phyloP scores from a whole-genome alignment of 148 eudicot genomes.

The Beta vulgaris region DNA sequence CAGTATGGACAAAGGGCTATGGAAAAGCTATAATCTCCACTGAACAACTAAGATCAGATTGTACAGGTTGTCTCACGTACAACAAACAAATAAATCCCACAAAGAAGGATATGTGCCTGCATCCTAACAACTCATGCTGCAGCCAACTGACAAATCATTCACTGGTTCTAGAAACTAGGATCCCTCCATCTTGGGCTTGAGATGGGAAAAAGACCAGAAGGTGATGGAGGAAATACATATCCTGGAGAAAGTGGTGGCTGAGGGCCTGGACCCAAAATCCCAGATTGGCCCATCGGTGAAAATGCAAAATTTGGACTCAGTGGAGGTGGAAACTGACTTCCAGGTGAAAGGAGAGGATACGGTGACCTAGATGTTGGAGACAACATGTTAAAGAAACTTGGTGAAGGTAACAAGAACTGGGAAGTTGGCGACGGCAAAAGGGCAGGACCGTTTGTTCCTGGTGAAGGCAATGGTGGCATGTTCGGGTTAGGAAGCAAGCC shows the following conservation, averaged over 20 bases:
- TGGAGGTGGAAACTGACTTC: conserved; percentile 67
- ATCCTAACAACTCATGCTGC: conserved; percentile 18
- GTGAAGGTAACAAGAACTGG: conserved; percentile 71
- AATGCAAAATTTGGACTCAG: conserved; percentile 72
- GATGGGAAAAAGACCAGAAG: conserved; percentile 67
- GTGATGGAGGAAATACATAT: conserved; percentile 59
- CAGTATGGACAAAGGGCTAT: conserved; percentile 27
- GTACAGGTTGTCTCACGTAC: conserved; percentile 20
- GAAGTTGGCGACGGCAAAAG: conserved; percentile 71
- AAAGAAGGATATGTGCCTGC: conserved; percentile 21
- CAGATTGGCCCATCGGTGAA: conserved; percentile 54
- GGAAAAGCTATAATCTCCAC: conserved; percentile 17
- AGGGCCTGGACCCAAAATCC: conserved; percentile 73
- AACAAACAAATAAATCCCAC: conserved; percentile 24
- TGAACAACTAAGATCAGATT: conserved; percentile 27
- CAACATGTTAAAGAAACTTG: conserved; percentile 55
- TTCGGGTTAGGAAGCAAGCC: conserved; percentile 53
- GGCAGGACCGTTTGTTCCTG: conserved; percentile 44
- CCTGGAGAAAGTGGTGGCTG: conserved; percentile 79
- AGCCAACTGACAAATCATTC: conserved; percentile 16
- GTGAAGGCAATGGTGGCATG: conserved; percentile 53
- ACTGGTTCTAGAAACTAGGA: conserved; percentile 29
- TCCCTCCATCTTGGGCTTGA: conserved; percentile 90
- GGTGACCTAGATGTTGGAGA: conserved; percentile 77
- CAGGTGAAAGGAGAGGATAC: conserved; percentile 77